Percentiles rank a stretch among this genome's conserved stretches.
phyloP scores from a whole-genome alignment of 2,329 filamentous ascomycete species.

The Claviceps purpurea region DNA sequence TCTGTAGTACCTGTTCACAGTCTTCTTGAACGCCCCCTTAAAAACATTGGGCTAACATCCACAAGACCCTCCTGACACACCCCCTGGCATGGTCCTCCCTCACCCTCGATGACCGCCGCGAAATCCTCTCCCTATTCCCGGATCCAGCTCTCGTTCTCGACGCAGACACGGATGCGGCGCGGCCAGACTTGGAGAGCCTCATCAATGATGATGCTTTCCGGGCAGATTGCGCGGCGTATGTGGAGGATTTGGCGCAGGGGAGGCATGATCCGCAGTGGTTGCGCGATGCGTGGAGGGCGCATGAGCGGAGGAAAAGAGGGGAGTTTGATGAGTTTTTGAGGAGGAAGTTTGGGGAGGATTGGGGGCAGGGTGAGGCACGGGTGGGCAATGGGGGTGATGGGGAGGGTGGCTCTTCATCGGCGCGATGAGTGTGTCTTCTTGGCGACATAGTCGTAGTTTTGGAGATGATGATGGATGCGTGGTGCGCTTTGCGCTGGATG shows the following conservation, averaged over 20 bases:
- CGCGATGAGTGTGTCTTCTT: background rate
- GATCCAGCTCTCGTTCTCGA: constrained; percentile 24
- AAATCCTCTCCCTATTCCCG: constrained; percentile 26
- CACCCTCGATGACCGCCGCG: constrained; percentile 17
- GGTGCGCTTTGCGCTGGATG: background rate
- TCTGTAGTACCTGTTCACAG: no score
- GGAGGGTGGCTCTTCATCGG: background rate
- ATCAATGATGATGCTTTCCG: constrained; percentile 35
- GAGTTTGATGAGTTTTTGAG: constrained; percentile 35
- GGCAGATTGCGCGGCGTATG: constrained; percentile 31
- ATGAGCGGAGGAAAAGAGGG: constrained; percentile 32
- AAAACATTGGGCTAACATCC: background rate
- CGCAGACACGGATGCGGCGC: constrained; percentile 20
- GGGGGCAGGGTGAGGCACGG: constrained; percentile 19
- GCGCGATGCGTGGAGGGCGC: constrained; percentile 35
- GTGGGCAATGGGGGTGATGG: background rate
- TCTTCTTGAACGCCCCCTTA: background rate
- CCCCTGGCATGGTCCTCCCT: constrained; percentile 26
- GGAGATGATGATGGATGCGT: background rate
- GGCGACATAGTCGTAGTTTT: background rate
- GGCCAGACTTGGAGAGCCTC: constrained; percentile 28
- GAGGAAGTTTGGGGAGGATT: constrained; percentile 32
- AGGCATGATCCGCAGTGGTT: constrained; percentile 41
- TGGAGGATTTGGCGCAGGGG: constrained; percentile 31
- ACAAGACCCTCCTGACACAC: constrained; percentile 23